phyloP scores from a whole-genome alignment of 1,139 yeast genomes.

The Wickerhamomyces sp. region DNA sequence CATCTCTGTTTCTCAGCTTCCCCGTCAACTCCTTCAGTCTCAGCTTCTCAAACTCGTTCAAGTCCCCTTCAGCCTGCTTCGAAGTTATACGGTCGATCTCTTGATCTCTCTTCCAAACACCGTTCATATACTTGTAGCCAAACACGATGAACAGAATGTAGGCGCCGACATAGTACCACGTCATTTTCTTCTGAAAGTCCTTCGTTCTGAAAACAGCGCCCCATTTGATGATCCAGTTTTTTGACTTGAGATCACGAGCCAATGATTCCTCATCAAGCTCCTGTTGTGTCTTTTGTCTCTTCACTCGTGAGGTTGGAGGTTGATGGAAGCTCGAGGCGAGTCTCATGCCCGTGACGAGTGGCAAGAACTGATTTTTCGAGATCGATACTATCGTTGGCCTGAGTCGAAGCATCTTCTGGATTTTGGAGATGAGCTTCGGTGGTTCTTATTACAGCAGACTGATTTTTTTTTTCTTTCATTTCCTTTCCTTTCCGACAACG shows the following conservation, averaged over 20 bases:
- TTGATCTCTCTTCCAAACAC: conserved; percentile 58
- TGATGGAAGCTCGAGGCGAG: conserved; percentile 14
- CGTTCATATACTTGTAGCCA: conserved; percentile 64
- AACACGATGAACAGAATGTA: conserved; percentile 52
- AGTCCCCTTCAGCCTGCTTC: conserved; percentile 32
- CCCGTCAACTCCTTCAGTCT: conserved; percentile 46
- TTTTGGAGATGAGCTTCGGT: too few relatives aligned
- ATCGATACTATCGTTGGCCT: neutral
- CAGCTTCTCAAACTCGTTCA: conserved; percentile 57
- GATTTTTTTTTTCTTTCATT: neutral
- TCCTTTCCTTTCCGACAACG: too few relatives aligned
- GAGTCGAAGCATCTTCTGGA: neutral
- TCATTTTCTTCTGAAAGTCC: conserved; percentile 39
- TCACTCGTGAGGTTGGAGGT: conserved; percentile 21
- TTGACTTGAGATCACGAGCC: conserved; percentile 28
- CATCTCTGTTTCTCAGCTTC: conserved; percentile 50
- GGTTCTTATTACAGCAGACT: neutral
- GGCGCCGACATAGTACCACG: conserved; percentile 52
- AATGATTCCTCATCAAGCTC: conserved; percentile 28
- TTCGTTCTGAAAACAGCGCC: conserved; percentile 42
- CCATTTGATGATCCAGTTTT: conserved; percentile 33
- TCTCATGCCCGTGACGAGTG: neutral
- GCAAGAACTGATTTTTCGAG: neutral
- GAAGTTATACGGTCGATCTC: conserved; percentile 43
- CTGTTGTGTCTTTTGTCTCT: conserved; percentile 25